Base-by-base conservation (phyloP, 164 flowering plant genomes). In the Magnolia officinalis region DNA sequence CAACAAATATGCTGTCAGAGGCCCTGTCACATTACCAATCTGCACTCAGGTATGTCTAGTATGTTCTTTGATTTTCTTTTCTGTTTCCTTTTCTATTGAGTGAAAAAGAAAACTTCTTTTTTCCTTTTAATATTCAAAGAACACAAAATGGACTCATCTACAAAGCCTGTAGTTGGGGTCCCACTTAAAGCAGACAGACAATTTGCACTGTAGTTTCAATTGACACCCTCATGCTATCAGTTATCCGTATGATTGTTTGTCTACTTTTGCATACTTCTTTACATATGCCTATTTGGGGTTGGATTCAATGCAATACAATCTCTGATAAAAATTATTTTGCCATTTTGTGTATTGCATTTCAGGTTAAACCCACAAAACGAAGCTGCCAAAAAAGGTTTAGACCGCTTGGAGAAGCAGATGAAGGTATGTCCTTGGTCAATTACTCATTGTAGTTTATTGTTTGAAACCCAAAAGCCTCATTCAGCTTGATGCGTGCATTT, bases 391-490 rank as follows among this genome's bases (percentile, higher is more conserved):
- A 91, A 87, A 74, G 99, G 99, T 65, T 76, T 96, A 78, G 97
- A 91, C 29, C 93, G 96, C 69, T 77, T 96, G 79, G 99, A 96
- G 82, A 96, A 93, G 79, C 98, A 82, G 79, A 96, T 96, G 98
- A 96, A 96, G 99, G 99, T 96, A 75, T 72, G 81, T 77, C 21
- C n/a, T 67, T 20, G 72, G 29, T 4, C 51, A 16, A 13, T 50
- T n/a, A 14, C 16, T 73, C 31, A 73, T 13, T 21, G 16, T 55
- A 55, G 61, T 55, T 55, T 11, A 11, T 11, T 55, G 61, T 11
- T 10, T 11, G 61, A 55, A 55, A 37, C 45, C 45, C 45, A 37
- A 37, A 37, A 37, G 6, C 45, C 45, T 37, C 6, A 37, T 37
- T 37, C 45, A 4, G 45, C 45, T 37, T 37, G 45, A 37, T 37